Percentiles rank a stretch among this genome's conserved stretches.
phyloP scores from a whole-genome alignment of 495 filamentous ascomycete genomes.

The Rhypophila decipiens region DNA sequence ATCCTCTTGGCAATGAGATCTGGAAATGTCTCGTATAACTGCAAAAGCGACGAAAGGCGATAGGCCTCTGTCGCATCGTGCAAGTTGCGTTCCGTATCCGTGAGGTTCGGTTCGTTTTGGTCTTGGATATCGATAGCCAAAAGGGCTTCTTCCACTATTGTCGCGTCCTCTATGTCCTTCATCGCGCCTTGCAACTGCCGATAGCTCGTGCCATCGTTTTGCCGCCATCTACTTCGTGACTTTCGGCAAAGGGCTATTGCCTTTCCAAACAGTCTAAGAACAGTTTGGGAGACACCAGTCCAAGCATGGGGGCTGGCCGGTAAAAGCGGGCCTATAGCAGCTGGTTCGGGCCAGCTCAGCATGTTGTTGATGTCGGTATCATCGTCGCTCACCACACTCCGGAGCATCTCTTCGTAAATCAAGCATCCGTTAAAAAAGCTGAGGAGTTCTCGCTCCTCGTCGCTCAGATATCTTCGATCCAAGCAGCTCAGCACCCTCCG shows the following conservation, averaged over 20 bases:
- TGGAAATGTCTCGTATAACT: conserved; percentile 28
- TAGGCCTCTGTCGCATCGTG: conserved; percentile 23
- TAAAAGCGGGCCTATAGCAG: conserved; percentile 5
- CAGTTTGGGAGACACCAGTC: conserved; percentile 23
- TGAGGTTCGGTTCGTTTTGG: not conserved
- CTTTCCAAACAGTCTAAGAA: conserved; percentile 27
- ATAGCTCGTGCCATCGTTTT: conserved; percentile 24
- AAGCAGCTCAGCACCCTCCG: conserved; percentile 17
- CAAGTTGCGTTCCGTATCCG: conserved; percentile 3
- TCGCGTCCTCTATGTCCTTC: conserved; percentile 25
- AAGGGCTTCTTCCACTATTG: conserved; percentile 17
- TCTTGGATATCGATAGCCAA: conserved; percentile 9
- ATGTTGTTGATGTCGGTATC: conserved; percentile 23
- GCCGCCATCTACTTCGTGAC: conserved; percentile 26
- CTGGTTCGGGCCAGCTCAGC: conserved; percentile 29
- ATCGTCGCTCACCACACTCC: conserved; percentile 29
- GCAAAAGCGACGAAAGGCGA: conserved; percentile 23
- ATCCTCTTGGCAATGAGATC: conserved; percentile 20
- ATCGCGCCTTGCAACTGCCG: conserved; percentile 22
- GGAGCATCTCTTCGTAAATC: conserved; percentile 30
- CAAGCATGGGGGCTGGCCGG: conserved; percentile 16
- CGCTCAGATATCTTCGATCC: conserved; percentile 10
- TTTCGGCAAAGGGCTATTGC: conserved; percentile 25
- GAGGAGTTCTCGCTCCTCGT: conserved; percentile 15
- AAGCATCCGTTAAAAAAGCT: conserved; percentile 31